Evolutionary conservation across 805 yeast genomes (phyloP), one percentile per base, ranked within the genome.

Genomic region (Metschnikowia aberdeeniae): DNA sequence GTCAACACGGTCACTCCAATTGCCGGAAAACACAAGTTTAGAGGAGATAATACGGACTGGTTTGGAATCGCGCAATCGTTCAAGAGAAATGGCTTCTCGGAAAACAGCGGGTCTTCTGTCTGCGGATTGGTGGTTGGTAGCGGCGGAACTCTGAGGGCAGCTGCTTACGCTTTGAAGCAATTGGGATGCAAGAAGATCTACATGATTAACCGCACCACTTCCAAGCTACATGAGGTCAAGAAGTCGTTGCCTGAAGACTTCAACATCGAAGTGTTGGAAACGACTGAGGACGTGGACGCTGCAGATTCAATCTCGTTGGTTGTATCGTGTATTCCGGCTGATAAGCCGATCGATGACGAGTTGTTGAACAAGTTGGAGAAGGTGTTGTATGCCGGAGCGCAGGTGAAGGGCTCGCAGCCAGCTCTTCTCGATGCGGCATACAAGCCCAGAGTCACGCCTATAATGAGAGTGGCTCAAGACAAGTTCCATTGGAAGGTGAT

Each of bases 71-170:
- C 71, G 37, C 77, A 83, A 49, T 78, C 96, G 2, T 80, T 89
- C 54, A 60, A 68, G 14, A 66, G 75, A 49, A 73, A 75, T 46
- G 95, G 95, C 33, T 82, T 81, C 34, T 78, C 82, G 34, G 65
- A 66, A 34, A 57, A 60, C 46, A 62, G 60, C 19, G 47, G 56
- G 12, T 45, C 53, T 12, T 54, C 51, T 3, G 69, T 74, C 10
- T 68, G 76, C 46, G 97, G 97, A 28, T 68, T 90, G 47, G 85
- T 93, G 36, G 73, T 93, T 52, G 99, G 99, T 42, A 97, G 96
- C 17, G 99, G 99, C 34, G 99, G 99, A 36, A 90, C 99, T 22
- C 83, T 97, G 1, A 78, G 97, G 58, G 97, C 99, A 34, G 98
- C 97, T 0, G 80, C 87, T 12, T 89, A 78, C 63, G 97, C 99